phyloP scores from a whole-genome alignment of 2,329 filamentous ascomycete species.

The Ophiostoma sp. region DNA sequence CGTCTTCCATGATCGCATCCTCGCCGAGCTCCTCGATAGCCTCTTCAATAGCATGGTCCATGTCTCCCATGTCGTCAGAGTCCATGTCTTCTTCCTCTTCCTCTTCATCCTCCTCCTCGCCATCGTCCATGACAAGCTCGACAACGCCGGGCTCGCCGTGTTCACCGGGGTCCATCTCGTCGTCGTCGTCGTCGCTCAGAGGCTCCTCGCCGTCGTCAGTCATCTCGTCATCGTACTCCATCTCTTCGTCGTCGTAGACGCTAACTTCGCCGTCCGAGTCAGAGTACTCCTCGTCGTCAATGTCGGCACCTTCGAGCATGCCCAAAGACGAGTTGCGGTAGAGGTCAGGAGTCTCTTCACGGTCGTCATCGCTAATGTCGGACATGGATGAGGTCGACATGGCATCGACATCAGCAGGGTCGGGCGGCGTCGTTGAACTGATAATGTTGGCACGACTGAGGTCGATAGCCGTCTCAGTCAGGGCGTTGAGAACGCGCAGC shows the following conservation, averaged over 20 bases:
- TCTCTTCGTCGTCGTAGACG: conserved; percentile 93
- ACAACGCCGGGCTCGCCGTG: conserved; percentile 58
- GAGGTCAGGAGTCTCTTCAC: conserved; percentile 92
- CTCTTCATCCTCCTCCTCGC: conserved; percentile 52
- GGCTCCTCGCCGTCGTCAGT: conserved; percentile 76
- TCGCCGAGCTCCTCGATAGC: conserved; percentile 59
- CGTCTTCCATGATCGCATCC: conserved; percentile 55
- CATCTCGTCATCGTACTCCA: conserved; percentile 80
- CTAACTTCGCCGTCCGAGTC: conserved; percentile 74
- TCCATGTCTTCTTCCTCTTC: conserved; percentile 43
- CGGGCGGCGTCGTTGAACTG: conserved; percentile 53
- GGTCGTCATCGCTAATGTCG: conserved; percentile 76
- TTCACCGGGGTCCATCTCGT: conserved; percentile 82
- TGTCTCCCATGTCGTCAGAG: conserved; percentile 49
- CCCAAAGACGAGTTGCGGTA: conserved; percentile 95
- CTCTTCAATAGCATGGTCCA: conserved; percentile 50
- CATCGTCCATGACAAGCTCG: conserved; percentile 73
- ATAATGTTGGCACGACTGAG: conserved; percentile 78
- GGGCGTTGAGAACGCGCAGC: conserved; percentile 75
- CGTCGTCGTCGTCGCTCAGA: conserved; percentile 85
- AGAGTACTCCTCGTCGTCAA: conserved; percentile 66
- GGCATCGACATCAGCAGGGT: conserved; percentile 78
- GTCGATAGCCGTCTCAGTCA: conserved; percentile 81
- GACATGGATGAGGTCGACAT: conserved; percentile 83
- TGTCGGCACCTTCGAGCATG: conserved; percentile 80